Evolutionary conservation across 495 filamentous ascomycete genomes (phyloP).

Genomic region (Bacidia gigantensis): DNA sequence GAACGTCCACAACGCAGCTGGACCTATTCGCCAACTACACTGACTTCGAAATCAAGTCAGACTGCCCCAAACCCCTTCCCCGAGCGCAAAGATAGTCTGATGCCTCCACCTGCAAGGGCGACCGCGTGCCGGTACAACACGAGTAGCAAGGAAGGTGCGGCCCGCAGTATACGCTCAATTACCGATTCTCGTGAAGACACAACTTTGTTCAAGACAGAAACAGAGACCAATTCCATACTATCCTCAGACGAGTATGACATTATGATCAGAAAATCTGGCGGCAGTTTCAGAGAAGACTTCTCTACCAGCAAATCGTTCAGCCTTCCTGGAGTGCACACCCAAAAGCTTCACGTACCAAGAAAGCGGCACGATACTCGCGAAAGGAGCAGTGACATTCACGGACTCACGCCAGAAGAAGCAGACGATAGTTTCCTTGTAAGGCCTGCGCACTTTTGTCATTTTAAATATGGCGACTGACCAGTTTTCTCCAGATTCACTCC

Average conservation of each 20-base stretch:
- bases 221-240: neutral
- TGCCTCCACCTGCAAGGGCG: neutral
- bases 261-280: neutral
- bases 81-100: slow-evolving; percentile 11
- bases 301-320: neutral
- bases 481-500: slow-evolving; percentile 15
- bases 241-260: neutral
- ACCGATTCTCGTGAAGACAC: neutral
- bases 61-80: slow-evolving; percentile 1
- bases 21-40: neutral
- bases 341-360: slow-evolving; percentile 10
- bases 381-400: neutral
- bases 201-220: neutral
- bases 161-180: neutral
- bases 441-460: too few species aligned
- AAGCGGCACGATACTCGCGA: neutral
- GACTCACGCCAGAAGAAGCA: too few species aligned
- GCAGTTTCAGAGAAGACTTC: slow-evolving; percentile 1
- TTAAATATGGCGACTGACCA: too few species aligned
- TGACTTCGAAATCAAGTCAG: neutral
- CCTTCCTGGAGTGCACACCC: neutral
- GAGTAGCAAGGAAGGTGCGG: neutral
- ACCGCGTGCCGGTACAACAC: neutral
- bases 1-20: neutral
- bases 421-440: too few species aligned